A percentile compares a stretch with the other conserved stretches of the same genome.
These are phyloP conservation scores for Lyophyllum semitale DNA, from an alignment of 768 basidiomycete species.

Conservation along the genomic window DNA sequence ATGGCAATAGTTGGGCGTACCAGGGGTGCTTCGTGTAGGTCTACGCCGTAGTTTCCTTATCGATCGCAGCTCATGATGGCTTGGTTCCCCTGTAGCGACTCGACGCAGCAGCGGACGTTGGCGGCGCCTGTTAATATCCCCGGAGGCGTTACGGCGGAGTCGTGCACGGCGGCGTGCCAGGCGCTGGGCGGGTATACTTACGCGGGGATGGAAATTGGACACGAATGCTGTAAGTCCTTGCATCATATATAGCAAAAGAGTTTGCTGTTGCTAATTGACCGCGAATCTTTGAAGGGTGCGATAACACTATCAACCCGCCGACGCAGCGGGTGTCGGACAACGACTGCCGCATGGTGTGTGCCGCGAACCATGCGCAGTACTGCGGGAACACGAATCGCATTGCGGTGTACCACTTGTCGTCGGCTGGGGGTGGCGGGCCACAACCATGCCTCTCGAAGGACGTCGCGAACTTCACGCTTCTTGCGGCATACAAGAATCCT, in stretches of 20 bases:
- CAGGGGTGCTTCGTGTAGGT: constrained; percentile 67
- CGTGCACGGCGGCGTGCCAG: constrained; percentile 49
- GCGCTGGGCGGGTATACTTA: constrained; percentile 37
- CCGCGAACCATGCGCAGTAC: constrained; percentile 35
- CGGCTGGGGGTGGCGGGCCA: constrained; percentile 25
- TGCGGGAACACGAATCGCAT: constrained; percentile 42
- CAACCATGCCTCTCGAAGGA: constrained; percentile 30
- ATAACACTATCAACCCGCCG: constrained; percentile 32
- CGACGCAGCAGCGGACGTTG: constrained; percentile 33
- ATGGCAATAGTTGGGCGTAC: constrained; percentile 46
- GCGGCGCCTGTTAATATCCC: constrained; percentile 39
- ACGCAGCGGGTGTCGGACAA: constrained; percentile 38
- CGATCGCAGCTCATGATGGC: background rate
- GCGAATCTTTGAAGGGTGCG: constrained; percentile 36
- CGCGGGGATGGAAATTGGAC: constrained; percentile 48
- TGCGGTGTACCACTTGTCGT: constrained; percentile 36
- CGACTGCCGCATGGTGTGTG: constrained; percentile 43
- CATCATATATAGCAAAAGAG: background rate
- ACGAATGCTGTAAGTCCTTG: constrained; percentile 47
- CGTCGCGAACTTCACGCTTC: constrained; percentile 38
- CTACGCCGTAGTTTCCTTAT: background rate
- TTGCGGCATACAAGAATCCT: constrained; percentile 36
- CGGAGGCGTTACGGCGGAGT: constrained; percentile 47
- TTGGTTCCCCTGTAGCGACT: constrained; percentile 31
- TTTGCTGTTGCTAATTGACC: background rate